Conservation (phyloP, 441 rosid genomes). For the Pelargonium fulgidum region DNA sequence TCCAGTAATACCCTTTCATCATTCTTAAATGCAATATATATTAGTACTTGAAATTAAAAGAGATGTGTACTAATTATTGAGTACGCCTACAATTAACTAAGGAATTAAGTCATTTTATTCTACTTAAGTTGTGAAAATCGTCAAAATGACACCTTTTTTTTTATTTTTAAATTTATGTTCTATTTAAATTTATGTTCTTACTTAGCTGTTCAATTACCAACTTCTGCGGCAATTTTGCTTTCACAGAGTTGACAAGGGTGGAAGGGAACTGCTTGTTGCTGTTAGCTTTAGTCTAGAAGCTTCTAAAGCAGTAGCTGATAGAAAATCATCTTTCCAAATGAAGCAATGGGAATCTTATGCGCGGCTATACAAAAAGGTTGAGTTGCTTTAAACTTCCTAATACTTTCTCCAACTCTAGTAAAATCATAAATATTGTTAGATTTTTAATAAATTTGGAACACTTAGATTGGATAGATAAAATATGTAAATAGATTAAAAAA, state of each 20-base stretch:
- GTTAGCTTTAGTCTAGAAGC: conserved; percentile 69
- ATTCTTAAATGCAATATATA: too few species aligned
- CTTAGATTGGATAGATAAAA: background rate
- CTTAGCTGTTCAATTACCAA: conserved; percentile 5
- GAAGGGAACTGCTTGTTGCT: conserved; percentile 66
- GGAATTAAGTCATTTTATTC: too few species aligned
- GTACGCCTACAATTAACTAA: too few species aligned
- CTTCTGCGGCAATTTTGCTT: conserved; percentile 20
- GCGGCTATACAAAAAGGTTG: conserved; percentile 58
- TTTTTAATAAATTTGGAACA: background rate
- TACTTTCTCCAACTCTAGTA: conserved; percentile 5
- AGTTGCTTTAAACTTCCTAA: conserved; percentile 14
- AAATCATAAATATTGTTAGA: background rate
- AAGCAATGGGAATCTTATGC: conserved; percentile 76
- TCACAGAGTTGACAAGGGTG: conserved; percentile 57
- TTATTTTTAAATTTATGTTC: too few species aligned
- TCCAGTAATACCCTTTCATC: too few species aligned
- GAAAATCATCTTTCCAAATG: conserved; percentile 57
- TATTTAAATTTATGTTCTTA: background rate
- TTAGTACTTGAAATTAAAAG: too few species aligned
- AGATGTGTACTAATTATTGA: too few species aligned
- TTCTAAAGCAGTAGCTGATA: conserved; percentile 65
- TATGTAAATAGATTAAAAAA: background rate
- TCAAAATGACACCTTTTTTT: too few species aligned
- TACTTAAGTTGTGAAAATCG: too few species aligned